These are phyloP conservation scores for Eucalyptus erythrocorys DNA, from an alignment of 345 rosid species.

Conservation along the genomic window DNA sequence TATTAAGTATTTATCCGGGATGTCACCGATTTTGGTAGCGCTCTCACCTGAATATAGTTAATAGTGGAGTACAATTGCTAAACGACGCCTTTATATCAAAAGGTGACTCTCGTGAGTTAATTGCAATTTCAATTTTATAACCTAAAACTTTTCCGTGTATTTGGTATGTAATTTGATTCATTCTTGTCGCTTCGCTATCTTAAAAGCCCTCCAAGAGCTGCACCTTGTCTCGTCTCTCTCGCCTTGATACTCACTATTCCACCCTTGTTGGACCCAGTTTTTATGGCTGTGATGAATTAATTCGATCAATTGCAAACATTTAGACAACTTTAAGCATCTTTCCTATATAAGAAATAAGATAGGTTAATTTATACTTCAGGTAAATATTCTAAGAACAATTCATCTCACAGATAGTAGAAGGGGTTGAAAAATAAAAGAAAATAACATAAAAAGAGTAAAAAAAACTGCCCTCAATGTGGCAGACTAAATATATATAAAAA, in stretches of 20 bases:
- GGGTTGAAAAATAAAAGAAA: neutral
- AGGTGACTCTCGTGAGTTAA: neutral
- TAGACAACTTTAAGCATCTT: neutral
- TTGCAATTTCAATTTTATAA: neutral
- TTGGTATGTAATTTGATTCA: neutral
- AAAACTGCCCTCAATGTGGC: neutral
- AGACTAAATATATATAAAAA: neutral
- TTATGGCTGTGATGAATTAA: neutral
- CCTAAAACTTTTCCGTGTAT: neutral
- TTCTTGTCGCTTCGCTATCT: neutral
- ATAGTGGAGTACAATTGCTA: neutral
- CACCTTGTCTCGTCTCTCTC: neutral
- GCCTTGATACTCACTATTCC: neutral
- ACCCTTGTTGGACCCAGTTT: neutral
- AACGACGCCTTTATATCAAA: neutral
- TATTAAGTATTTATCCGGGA: neutral
- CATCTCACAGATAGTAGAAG: neutral
- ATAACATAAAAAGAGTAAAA: neutral
- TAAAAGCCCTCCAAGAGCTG: neutral
- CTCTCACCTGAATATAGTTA: neutral
- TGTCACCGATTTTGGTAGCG: rapidly evolving
- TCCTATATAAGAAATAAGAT: neutral
- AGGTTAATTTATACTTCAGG: neutral
- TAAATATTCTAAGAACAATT: neutral
- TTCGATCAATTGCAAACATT: neutral